A percentile compares a stretch with the other conserved stretches of the same genome.
phyloP scores from a whole-genome alignment of 768 basidiomycete genomes.

The Daedalea quercina region DNA sequence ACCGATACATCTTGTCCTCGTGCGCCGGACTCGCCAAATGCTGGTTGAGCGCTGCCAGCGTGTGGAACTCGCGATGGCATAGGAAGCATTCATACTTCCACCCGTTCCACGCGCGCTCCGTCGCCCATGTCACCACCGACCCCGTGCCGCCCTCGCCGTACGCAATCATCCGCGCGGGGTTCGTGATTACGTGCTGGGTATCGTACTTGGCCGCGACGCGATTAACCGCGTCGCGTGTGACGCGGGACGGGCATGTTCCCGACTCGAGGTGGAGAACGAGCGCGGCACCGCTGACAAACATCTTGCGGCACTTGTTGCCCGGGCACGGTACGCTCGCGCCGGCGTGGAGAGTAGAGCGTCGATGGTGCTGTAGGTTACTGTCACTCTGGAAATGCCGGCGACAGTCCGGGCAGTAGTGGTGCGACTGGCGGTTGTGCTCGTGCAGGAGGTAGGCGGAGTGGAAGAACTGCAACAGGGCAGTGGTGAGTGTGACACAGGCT shows the following conservation, averaged over 20 bases:
- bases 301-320: constrained; percentile 34
- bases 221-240: constrained; percentile 34
- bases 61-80: constrained; percentile 39
- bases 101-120: constrained; percentile 36
- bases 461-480: constrained; percentile 26
- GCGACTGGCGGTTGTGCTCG: constrained; percentile 24
- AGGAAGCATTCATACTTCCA: constrained; percentile 55
- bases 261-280: constrained; percentile 59
- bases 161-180: constrained; percentile 45
- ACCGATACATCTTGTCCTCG: constrained; percentile 44
- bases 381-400: constrained; percentile 34
- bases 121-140: constrained; percentile 27
- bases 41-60: constrained; percentile 44
- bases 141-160: constrained; percentile 5
- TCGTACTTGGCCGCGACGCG: constrained; percentile 37
- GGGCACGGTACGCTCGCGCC: constrained; percentile 30
- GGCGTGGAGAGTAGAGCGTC: constrained; percentile 46
- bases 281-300: constrained; percentile 48
- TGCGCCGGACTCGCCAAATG: constrained; percentile 63
- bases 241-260: constrained; percentile 48
- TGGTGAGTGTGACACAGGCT: not conserved
- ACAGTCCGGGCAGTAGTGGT: constrained; percentile 40
- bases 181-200: constrained; percentile 42
- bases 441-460: constrained; percentile 23
- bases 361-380: constrained; percentile 39